These are phyloP conservation scores for Coniosporium apollinis DNA, from an alignment of 495 filamentous ascomycete species.

Conservation along the genomic window DNA sequence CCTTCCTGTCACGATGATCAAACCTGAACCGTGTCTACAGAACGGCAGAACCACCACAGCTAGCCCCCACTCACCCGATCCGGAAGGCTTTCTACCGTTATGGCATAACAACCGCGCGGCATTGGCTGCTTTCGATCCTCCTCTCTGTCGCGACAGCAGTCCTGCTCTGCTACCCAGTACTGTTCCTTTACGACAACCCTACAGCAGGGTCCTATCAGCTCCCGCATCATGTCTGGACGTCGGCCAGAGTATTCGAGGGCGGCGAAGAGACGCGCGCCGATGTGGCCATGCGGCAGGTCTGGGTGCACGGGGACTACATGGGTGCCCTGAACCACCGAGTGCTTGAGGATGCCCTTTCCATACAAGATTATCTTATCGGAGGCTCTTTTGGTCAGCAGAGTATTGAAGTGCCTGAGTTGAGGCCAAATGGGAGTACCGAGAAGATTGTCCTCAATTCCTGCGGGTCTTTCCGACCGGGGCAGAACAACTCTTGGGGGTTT, in stretches of 20 bases:
- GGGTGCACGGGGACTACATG: slow-evolving; percentile 48
- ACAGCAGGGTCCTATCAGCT: slow-evolving; percentile 42
- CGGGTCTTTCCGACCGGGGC: too few species aligned
- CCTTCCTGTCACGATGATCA: slow-evolving; percentile 4
- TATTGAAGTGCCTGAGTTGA: background rate
- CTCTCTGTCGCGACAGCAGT: slow-evolving; percentile 45
- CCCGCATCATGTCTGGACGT: slow-evolving; percentile 63
- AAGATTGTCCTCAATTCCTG: too few species aligned
- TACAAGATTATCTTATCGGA: slow-evolving; percentile 31
- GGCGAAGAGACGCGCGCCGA: slow-evolving; percentile 19
- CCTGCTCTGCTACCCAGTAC: slow-evolving; percentile 46
- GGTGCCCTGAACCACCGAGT: slow-evolving; percentile 44
- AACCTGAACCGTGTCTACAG: slow-evolving; percentile 3
- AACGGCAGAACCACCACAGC: slow-evolving; percentile 44
- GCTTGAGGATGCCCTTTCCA: slow-evolving; percentile 39
- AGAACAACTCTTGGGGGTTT: slow-evolving; percentile 26
- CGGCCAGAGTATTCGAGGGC: slow-evolving; percentile 40
- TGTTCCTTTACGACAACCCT: slow-evolving; percentile 48
- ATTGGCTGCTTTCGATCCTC: slow-evolving; percentile 48
- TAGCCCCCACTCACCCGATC: slow-evolving; percentile 41
- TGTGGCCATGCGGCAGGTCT: slow-evolving; percentile 33
- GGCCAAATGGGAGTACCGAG: background rate
- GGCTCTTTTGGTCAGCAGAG: background rate
- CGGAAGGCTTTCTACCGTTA: slow-evolving; percentile 42
- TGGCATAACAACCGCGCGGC: slow-evolving; percentile 44